phyloP scores from a whole-genome alignment of 140 eudicot genomes.

The Anethum foeniculum region DNA sequence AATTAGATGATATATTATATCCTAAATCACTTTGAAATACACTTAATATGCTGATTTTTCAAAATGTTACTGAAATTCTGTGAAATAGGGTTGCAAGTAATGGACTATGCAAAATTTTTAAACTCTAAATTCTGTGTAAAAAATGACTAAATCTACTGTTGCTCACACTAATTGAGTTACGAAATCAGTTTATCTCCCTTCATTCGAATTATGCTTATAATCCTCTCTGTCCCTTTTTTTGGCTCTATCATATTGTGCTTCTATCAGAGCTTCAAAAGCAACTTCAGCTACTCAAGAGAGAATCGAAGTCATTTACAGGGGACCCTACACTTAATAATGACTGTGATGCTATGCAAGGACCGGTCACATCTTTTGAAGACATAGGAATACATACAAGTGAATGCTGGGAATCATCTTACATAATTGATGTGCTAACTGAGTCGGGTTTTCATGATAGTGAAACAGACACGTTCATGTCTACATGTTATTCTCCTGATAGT shows the following conservation, averaged over 20 bases:
- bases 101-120: background rate
- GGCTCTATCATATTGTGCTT: background rate
- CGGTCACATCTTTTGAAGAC: slow-evolving; percentile 5
- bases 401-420: slow-evolving; percentile 31
- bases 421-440: slow-evolving; percentile 27
- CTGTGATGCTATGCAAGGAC: slow-evolving; percentile 16
- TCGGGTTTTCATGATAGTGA: slow-evolving; percentile 24
- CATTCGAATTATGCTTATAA: background rate
- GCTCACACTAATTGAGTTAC: background rate
- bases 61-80: background rate
- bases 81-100: background rate
- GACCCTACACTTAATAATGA: slow-evolving; percentile 17
- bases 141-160: background rate
- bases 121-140: background rate
- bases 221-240: background rate
- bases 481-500: slow-evolving; percentile 30
- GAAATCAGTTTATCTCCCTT: background rate
- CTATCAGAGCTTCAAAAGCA: slow-evolving; percentile 38
- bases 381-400: background rate
- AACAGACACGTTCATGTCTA: slow-evolving; percentile 11
- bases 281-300: slow-evolving; percentile 47
- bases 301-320: slow-evolving; percentile 28
- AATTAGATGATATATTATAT: background rate
- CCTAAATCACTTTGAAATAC: background rate
- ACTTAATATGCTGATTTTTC: background rate